Percentiles rank a stretch among this genome's conserved stretches.
Evolutionary conservation across 257 asterid species (phyloP).

Genomic region (Solanum bukasovii): DNA sequence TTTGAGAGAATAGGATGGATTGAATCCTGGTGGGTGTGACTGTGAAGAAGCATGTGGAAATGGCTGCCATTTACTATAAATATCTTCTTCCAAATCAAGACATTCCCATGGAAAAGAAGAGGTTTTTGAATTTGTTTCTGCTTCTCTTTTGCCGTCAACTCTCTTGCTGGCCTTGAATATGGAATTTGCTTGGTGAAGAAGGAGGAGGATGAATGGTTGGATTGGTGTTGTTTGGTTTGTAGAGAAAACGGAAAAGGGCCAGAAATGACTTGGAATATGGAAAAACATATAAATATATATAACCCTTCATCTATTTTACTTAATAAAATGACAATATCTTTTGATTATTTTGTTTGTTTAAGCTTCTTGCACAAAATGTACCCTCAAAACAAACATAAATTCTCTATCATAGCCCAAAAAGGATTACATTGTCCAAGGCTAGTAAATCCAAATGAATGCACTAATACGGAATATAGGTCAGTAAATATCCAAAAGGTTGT

Average conservation of each 20-base stretch:
- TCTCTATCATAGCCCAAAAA: too few relatives aligned
- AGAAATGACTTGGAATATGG: not conserved
- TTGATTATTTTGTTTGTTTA: too few relatives aligned
- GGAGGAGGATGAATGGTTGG: conserved; percentile 2
- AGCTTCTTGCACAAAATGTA: too few relatives aligned
- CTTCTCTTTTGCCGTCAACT: not conserved
- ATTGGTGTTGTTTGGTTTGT: not conserved
- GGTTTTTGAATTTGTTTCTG: not conserved
- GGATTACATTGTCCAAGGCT: too few relatives aligned
- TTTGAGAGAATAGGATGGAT: conserved; percentile 13
- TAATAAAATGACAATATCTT: too few relatives aligned
- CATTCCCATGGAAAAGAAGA: conserved; percentile 24
- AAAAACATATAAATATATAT: not conserved
- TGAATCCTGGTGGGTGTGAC: conserved; percentile 18
- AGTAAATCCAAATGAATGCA: too few relatives aligned
- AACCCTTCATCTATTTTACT: too few relatives aligned
- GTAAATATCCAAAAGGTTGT: too few relatives aligned
- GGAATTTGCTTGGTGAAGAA: conserved; percentile 25
- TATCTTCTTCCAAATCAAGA: conserved; percentile 9
- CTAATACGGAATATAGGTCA: too few relatives aligned
- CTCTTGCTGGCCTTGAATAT: not conserved
- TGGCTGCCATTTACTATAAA: conserved; percentile 46
- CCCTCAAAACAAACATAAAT: too few relatives aligned
- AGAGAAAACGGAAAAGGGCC: not conserved
- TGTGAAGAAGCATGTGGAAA: conserved; percentile 43